phyloP scores from a whole-genome alignment of 805 yeast genomes.

The Kodamaea kaohsiungensis region DNA sequence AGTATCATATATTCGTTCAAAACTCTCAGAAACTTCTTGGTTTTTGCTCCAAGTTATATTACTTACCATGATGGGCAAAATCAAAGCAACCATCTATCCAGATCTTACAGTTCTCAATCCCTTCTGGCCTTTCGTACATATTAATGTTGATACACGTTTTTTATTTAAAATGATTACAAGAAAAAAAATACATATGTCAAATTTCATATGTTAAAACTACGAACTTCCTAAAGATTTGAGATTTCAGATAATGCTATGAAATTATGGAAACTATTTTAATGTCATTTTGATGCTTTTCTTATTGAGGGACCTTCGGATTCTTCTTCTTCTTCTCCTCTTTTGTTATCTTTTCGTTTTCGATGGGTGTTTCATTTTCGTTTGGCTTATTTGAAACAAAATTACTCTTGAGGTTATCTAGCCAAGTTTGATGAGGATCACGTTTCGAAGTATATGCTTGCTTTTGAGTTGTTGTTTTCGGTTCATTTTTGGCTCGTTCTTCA shows the following conservation, averaged over 20 bases:
- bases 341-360: neutral
- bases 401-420: conserved; percentile 6
- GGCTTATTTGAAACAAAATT: neutral
- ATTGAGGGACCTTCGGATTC: neutral
- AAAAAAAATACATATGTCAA: neutral
- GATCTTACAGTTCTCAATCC: conserved; percentile 52
- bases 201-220: neutral
- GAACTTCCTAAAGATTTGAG: too few relatives aligned
- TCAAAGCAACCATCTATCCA: conserved; percentile 99
- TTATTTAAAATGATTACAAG: neutral
- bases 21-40: neutral
- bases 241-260: too few relatives aligned
- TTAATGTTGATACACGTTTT: conserved; percentile 3
- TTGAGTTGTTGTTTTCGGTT: neutral
- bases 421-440: conserved; percentile 7
- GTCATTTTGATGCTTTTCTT: too few relatives aligned
- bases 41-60: neutral
- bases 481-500: conserved; percentile 13
- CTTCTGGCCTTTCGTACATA: conserved; percentile 44
- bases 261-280: too few relatives aligned
- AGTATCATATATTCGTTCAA: neutral
- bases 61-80: conserved; percentile 89
- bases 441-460: neutral
- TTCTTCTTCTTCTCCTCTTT: neutral
- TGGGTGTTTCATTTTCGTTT: too few relatives aligned